Evolutionary conservation across 2,329 filamentous ascomycete genomes (phyloP).

Genomic region (Chaetomium globosum): DNA sequence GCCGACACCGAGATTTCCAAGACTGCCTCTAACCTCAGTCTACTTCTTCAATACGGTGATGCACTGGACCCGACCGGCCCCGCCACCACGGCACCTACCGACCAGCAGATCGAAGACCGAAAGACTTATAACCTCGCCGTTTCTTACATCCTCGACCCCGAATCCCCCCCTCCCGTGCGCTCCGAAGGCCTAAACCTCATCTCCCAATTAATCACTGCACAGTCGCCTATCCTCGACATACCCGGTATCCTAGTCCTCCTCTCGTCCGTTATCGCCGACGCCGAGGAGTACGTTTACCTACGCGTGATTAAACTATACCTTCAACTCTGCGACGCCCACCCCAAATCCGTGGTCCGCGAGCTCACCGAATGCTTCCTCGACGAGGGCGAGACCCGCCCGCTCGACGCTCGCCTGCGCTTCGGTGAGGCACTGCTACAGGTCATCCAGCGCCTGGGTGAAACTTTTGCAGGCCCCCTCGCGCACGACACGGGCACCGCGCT

Average conservation of each 20-base stretch:
- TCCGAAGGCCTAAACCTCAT: slow-evolving; percentile 66
- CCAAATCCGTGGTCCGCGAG: slow-evolving; percentile 63
- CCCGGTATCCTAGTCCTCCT: slow-evolving; percentile 65
- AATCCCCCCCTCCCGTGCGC: slow-evolving; percentile 67
- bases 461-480: slow-evolving; percentile 58
- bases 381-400: slow-evolving; percentile 54
- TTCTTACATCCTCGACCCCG: slow-evolving; percentile 62
- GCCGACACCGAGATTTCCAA: slow-evolving; percentile 49
- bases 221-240: slow-evolving; percentile 66
- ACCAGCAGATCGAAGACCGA: slow-evolving; percentile 60
- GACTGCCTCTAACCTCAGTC: slow-evolving; percentile 59
- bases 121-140: slow-evolving; percentile 65
- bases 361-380: slow-evolving; percentile 71
- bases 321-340: slow-evolving; percentile 63
- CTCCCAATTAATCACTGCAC: slow-evolving; percentile 57
- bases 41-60: slow-evolving; percentile 60
- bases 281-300: slow-evolving; percentile 72
- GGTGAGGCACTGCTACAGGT: slow-evolving; percentile 69
- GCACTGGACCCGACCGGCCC: slow-evolving; percentile 53
- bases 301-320: slow-evolving; percentile 68
- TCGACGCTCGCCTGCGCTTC: slow-evolving; percentile 68
- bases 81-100: slow-evolving; percentile 44
- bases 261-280: slow-evolving; percentile 64
- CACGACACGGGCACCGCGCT: slow-evolving; percentile 58
- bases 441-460: slow-evolving; percentile 61